These are phyloP conservation scores for Xylariales sp. DNA, from an alignment of 2,329 filamentous ascomycete species.

Conservation along the genomic window DNA sequence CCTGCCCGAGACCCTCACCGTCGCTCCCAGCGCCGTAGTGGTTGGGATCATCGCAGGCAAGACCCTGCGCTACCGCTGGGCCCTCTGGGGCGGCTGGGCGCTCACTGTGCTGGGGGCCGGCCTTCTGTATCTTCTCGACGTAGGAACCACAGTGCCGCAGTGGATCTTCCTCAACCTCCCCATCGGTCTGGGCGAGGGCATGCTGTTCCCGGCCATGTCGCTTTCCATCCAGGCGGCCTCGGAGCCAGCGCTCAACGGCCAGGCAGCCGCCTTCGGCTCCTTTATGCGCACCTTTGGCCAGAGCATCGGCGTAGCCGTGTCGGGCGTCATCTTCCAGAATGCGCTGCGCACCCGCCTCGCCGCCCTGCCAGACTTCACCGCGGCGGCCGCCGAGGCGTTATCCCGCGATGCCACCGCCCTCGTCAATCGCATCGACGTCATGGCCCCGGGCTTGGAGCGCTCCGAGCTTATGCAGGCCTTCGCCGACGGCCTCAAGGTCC, in stretches of 20 bases:
- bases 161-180: slow-evolving; percentile 61
- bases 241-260: slow-evolving; percentile 36
- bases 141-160: slow-evolving; percentile 41
- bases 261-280: slow-evolving; percentile 61
- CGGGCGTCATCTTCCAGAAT: slow-evolving; percentile 68
- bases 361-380: not conserved
- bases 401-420: slow-evolving; percentile 54
- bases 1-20: slow-evolving; percentile 58
- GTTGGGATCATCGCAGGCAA: slow-evolving; percentile 45
- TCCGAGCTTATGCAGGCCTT: slow-evolving; percentile 25
- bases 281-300: slow-evolving; percentile 65
- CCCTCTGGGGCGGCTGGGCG: slow-evolving; percentile 14
- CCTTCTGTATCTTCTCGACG: slow-evolving; percentile 42
- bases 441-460: slow-evolving; percentile 29
- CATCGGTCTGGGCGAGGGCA: slow-evolving; percentile 56
- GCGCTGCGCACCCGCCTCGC: slow-evolving; percentile 11
- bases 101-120: slow-evolving; percentile 56
- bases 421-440: slow-evolving; percentile 52
- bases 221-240: slow-evolving; percentile 61
- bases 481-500: slow-evolving; percentile 23
- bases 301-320: slow-evolving; percentile 60
- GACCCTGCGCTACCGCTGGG: slow-evolving; percentile 11
- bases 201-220: slow-evolving; percentile 60
- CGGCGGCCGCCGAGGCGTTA: slow-evolving; percentile 24
- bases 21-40: slow-evolving; percentile 55